Conservation (phyloP, 2,329 filamentous ascomycete species). For the Thelonectria blattea region DNA sequence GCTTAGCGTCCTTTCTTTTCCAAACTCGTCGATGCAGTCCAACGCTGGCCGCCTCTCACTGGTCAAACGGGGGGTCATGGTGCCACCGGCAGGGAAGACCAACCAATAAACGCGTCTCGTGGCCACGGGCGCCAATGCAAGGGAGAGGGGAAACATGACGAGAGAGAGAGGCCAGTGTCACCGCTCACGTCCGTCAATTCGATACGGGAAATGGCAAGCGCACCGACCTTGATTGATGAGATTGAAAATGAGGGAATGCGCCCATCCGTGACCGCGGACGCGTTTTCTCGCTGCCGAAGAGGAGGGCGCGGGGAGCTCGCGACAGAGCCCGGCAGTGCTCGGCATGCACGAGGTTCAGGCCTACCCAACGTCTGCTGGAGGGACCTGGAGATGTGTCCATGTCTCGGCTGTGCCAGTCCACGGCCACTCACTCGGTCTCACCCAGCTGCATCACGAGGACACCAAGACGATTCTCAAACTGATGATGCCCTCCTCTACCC, state of each 20-base stretch:
- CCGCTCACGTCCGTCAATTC: neutral
- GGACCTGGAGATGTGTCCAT: neutral
- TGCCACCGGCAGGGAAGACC: neutral
- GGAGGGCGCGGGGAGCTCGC: neutral
- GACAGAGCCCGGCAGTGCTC: conserved; percentile 6
- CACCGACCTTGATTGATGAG: conserved; percentile 2
- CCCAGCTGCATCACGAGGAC: neutral
- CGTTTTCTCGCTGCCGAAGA: conserved; percentile 8
- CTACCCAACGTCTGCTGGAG: neutral
- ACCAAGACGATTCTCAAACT: neutral
- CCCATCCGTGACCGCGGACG: conserved; percentile 13
- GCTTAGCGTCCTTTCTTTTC: neutral
- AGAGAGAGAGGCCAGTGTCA: neutral
- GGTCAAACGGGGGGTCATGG: conserved; percentile 3
- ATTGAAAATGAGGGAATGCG: conserved; percentile 3
- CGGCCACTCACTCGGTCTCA: neutral
- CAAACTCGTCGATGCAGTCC: conserved; percentile 5
- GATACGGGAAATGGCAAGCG: neutral
- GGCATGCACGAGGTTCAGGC: neutral
- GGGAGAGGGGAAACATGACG: conserved; percentile 21
- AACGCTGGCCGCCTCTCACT: conserved; percentile 8
- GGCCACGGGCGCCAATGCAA: conserved; percentile 29
- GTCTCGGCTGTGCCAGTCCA: neutral
- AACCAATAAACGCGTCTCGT: conserved; percentile 33
- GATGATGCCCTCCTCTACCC: conserved; percentile 12